phyloP scores from a whole-genome alignment of 495 filamentous ascomycete species.

The Aspergillus homomorphus region DNA sequence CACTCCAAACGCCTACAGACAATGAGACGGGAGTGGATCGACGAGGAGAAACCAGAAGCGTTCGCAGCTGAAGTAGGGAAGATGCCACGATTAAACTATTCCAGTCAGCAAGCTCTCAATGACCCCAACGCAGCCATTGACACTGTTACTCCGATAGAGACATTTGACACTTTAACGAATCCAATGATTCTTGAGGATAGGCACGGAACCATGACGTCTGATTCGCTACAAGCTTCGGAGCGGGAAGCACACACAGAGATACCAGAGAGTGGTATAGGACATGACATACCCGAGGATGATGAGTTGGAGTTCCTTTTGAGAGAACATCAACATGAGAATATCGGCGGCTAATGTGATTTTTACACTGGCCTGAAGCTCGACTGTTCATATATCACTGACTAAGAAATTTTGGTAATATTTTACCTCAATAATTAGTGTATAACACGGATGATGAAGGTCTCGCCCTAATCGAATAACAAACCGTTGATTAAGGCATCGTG shows the following conservation, averaged over 20 bases:
- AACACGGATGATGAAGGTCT: background rate
- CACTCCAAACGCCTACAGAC: slow-evolving; percentile 73
- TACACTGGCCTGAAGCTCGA: background rate
- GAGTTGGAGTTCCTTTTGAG: slow-evolving; percentile 38
- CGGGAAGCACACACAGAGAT: slow-evolving; percentile 19
- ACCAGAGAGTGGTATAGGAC: slow-evolving; percentile 13
- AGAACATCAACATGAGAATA: slow-evolving; percentile 27
- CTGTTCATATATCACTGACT: background rate
- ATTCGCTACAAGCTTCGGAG: slow-evolving; percentile 5
- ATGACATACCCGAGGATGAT: slow-evolving; percentile 28
- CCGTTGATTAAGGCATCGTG: background rate
- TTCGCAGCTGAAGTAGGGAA: slow-evolving; percentile 8
- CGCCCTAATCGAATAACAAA: background rate
- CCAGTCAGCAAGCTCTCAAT: background rate
- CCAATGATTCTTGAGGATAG: background rate
- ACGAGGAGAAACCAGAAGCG: slow-evolving; percentile 54
- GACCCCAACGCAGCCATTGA: background rate
- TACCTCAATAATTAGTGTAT: background rate
- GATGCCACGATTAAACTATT: background rate
- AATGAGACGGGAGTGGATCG: slow-evolving; percentile 81
- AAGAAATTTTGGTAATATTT: background rate
- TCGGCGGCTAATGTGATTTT: background rate
- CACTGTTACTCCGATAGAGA: background rate
- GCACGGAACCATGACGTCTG: background rate
- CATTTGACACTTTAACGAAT: background rate